Base-by-base conservation (phyloP, 257 asterid genomes). In the Schizonepeta tenuifolia region DNA sequence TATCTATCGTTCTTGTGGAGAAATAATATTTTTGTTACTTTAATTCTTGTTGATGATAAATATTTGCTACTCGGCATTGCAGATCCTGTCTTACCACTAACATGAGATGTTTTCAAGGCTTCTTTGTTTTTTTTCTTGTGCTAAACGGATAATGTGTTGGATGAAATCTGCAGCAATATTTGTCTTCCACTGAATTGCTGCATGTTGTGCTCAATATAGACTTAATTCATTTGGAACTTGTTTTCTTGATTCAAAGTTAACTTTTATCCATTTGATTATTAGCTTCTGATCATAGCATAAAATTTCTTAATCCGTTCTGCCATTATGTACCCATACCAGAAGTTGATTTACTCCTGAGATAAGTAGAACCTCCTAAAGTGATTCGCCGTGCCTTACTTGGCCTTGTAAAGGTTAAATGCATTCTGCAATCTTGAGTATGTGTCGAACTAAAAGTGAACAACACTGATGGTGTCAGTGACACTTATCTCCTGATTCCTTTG, bases 1-100 rank as follows among this genome's bases (percentile, higher is more conserved):
- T 76, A 35, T 60, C 61, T 76, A 35, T 60, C 61, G 44, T 47
- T 75, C 36, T 44, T 26, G 22, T 33, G 46, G 69, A 53, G 8
- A 50, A 41, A 67, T 24, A 22, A 50, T 31, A 22, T 18, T 53
- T 55, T 49, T 38, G 20, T 64, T 55, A 15, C 10, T 54, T 50
- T 63, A n/a, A 35, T 3, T 70, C 33, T 17, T 51, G 11, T 73
- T 46, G 57, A 36, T 74, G 51, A 40, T 36, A 13, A 18, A n/a
- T 59, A 33, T 58, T 50, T 54, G 28, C 41, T 33, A 9, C 59
- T 28, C 31, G 7, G 44, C 38, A 49, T 43, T 68, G 21, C n/a
- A 14, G 26, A 69, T 71, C 12, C 20, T 38, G 15, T 21, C 36
- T 41, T 28, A 65, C 35, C 9, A 41, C 18, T 44, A 8, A 72